Base-by-base conservation (phyloP, 495 filamentous ascomycete species). In the Jackrogersella minutella region DNA sequence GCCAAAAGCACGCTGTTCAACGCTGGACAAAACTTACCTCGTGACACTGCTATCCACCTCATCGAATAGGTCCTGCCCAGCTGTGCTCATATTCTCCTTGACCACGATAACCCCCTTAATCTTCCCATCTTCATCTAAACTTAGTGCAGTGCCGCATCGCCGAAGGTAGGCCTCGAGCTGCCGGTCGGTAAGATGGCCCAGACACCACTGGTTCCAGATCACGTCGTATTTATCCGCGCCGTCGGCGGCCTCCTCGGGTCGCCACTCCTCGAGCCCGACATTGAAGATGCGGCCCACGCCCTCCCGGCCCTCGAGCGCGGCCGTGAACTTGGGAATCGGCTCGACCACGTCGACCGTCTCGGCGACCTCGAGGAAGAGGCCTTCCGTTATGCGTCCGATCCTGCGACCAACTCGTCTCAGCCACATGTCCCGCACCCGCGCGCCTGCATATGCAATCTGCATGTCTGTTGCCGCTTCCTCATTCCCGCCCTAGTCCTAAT, bases 151-250 rank as follows among this genome's bases (percentile, higher is more conserved):
- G 36, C 78, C 82, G 70, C 91, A 91, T 34, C 89, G 80, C 63
- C 76, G 57, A 8, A 97, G 76, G 60, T 89, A 96, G 11, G 73
- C 80, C 17, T 87, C 84, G 17, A 97, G 74, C 76, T 96, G 87
- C 34, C 69, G 70, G 78, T 97, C 94, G n/a, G 87, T 93, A 52
- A 97, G 77, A 73, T 97, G 90, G 13, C 92, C 91, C n/a, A 96
- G 77, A 78, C 93, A 97, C 93, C 93, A 97, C 77, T 97, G 94
- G 46, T 86, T 91, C 84, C 87, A 90, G 67, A 91, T 80, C 41
- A 90, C 67, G 62, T 87, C 82, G 60, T 85, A 93, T 81, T 82
- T 46, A 58, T 79, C 7, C 3, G 26, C 7, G 7, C 26, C 84
- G 64, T 91, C 90, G 41, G 74, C 77, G 22, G 79, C 14, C 1